A percentile compares a stretch with the other conserved stretches of the same genome.
These are phyloP conservation scores for Colletotrichum sp. DNA, from an alignment of 2,329 filamentous ascomycete genomes.

Conservation along the genomic window DNA sequence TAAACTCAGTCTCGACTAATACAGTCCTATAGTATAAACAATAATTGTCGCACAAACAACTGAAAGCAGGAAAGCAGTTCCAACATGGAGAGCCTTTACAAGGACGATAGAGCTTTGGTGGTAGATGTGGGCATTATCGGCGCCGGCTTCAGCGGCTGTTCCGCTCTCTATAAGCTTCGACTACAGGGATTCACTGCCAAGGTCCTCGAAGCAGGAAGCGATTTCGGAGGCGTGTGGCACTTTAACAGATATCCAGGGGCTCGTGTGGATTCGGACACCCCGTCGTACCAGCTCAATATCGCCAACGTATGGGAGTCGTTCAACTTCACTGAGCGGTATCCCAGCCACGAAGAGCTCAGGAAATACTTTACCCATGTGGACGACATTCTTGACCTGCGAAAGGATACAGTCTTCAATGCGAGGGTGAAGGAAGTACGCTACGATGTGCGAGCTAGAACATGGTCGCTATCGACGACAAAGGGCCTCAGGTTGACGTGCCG, in stretches of 20 bases:
- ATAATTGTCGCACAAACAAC: no score
- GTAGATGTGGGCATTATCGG: conserved; percentile 27
- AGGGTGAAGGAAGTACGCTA: conserved; percentile 44
- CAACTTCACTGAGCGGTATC: conserved; percentile 45
- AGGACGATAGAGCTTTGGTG: no score
- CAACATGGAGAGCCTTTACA: no score
- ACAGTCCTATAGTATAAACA: no score
- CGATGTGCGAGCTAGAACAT: conserved; percentile 36
- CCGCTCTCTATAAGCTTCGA: conserved; percentile 35
- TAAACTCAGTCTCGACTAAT: no score
- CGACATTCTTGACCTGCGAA: conserved; percentile 43
- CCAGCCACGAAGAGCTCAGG: conserved; percentile 41
- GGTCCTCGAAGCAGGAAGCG: conserved; percentile 36
- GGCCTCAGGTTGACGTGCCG: conserved; percentile 39
- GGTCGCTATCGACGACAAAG: conserved; percentile 47
- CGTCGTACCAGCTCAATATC: conserved; percentile 37
- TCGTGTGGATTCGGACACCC: conserved; percentile 38
- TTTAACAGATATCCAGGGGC: conserved; percentile 40
- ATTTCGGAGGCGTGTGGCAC: not conserved
- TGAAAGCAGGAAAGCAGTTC: no score
- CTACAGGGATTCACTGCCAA: conserved; percentile 36
- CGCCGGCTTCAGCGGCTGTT: conserved; percentile 25
- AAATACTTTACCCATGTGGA: conserved; percentile 51
- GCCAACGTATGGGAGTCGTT: conserved; percentile 45
- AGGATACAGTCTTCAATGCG: conserved; percentile 48